A percentile compares a stretch with the other conserved stretches of the same genome.
Evolutionary conservation across 768 basidiomycete genomes (phyloP).

Genomic region (Psilocybe sp.): DNA sequence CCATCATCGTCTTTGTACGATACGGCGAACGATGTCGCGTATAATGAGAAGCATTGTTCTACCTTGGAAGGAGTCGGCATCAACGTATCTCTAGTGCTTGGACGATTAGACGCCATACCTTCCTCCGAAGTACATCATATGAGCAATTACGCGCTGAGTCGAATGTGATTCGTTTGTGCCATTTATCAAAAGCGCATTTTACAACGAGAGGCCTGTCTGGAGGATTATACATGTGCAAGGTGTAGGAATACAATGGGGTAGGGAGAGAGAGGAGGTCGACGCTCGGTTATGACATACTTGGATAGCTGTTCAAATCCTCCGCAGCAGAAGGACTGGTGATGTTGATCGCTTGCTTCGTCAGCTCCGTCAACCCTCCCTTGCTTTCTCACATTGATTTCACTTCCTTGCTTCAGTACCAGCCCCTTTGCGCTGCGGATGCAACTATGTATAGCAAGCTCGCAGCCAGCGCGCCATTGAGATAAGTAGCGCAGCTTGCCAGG

Average conservation of each 20-base stretch:
- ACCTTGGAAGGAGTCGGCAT: constrained; percentile 46
- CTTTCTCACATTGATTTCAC: no score
- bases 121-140: constrained; percentile 67
- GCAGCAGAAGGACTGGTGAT: neutral
- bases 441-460: no score
- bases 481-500: no score
- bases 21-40: constrained; percentile 65
- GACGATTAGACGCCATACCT: constrained; percentile 45
- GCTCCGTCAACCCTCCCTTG: no score
- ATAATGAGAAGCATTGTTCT: constrained; percentile 80
- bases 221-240: constrained; percentile 33
- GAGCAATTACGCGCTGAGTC: constrained; percentile 76
- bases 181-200: constrained; percentile 77
- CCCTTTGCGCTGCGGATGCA: no score
- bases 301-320: neutral
- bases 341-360: no score
- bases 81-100: constrained; percentile 1
- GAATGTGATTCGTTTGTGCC: constrained; percentile 77
- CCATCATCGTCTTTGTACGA: constrained; percentile 89
- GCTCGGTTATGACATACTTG: neutral
- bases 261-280: constrained; percentile 1
- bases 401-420: no score
- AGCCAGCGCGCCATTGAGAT: no score
- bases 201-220: constrained; percentile 80
- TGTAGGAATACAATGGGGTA: neutral